Percentiles rank a stretch among this genome's conserved stretches.
These are phyloP conservation scores for Rhododendron molle DNA, from an alignment of 148 eudicot species.

Conservation along the genomic window DNA sequence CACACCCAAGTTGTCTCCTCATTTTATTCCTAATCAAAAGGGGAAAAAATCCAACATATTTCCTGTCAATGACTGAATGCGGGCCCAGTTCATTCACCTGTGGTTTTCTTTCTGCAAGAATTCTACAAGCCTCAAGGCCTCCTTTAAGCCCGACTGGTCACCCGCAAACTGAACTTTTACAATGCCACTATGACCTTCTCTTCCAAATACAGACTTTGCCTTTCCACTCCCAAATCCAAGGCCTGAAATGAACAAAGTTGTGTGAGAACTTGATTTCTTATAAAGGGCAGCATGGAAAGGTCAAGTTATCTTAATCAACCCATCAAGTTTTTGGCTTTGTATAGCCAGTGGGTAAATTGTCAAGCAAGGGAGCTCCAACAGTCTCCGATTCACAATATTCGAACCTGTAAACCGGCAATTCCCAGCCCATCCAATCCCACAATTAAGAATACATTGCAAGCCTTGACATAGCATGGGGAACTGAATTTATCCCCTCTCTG, in stretches of 20 bases:
- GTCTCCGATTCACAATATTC: too few species aligned
- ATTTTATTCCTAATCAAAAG: too few species aligned
- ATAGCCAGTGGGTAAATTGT: too few species aligned
- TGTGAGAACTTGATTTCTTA: neutral
- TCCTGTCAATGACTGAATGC: constrained; percentile 34
- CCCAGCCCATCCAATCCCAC: too few species aligned
- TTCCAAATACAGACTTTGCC: constrained; percentile 65
- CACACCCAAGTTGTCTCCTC: too few species aligned
- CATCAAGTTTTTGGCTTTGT: too few species aligned
- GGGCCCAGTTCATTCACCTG: constrained; percentile 76
- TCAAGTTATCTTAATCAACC: neutral
- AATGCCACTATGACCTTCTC: constrained; percentile 79
- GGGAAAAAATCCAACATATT: too few species aligned
- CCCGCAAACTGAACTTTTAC: constrained; percentile 61
- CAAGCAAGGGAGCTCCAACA: too few species aligned
- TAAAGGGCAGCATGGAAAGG: neutral
- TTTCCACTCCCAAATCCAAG: constrained; percentile 78
- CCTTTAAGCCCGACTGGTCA: constrained; percentile 70
- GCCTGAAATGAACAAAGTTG: constrained; percentile 35
- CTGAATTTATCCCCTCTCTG: too few species aligned
- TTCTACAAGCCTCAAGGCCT: constrained; percentile 67
- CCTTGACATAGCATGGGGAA: too few species aligned
- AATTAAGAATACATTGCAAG: too few species aligned
- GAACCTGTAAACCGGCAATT: too few species aligned
- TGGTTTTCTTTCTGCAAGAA: constrained; percentile 66